Conservation (phyloP, 129 eudicot species). For the Tagetes erecta region DNA sequence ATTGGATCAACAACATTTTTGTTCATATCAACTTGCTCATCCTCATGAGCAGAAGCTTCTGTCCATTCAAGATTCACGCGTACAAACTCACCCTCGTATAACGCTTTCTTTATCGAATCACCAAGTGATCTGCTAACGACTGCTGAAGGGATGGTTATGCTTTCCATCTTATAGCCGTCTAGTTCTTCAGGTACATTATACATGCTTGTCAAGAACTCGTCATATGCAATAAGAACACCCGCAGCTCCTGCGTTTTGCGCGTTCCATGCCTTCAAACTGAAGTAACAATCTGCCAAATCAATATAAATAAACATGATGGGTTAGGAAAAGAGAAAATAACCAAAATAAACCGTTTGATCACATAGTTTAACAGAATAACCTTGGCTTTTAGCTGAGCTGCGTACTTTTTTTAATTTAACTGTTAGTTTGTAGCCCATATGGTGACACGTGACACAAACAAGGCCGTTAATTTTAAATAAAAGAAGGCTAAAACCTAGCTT, state of each 20-base stretch:
- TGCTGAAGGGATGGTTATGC: constrained; percentile 61
- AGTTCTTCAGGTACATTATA: constrained; percentile 41
- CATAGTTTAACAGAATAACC: no score
- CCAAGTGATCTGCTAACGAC: constrained; percentile 67
- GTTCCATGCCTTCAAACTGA: constrained; percentile 69
- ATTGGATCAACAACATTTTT: constrained; percentile 57
- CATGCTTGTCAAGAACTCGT: constrained; percentile 69
- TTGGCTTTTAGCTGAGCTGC: no score
- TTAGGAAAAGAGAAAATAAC: neutral
- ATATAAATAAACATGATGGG: neutral
- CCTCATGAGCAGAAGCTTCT: constrained; percentile 68
- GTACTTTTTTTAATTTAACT: no score
- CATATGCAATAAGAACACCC: constrained; percentile 65
- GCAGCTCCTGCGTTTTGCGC: constrained; percentile 87
- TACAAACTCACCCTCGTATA: constrained; percentile 54
- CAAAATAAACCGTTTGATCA: no score
- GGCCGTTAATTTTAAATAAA: no score
- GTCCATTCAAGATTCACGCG: constrained; percentile 74
- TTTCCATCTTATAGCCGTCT: constrained; percentile 43
- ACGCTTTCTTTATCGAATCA: constrained; percentile 52
- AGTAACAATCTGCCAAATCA: constrained; percentile 59
- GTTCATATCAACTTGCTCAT: constrained; percentile 56
- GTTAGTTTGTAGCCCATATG: no score
- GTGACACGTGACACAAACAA: no score
- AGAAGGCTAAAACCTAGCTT: no score